Evolutionary conservation across 768 basidiomycete species (phyloP).

Genomic region (Cystofilobasidium capitatum): DNA sequence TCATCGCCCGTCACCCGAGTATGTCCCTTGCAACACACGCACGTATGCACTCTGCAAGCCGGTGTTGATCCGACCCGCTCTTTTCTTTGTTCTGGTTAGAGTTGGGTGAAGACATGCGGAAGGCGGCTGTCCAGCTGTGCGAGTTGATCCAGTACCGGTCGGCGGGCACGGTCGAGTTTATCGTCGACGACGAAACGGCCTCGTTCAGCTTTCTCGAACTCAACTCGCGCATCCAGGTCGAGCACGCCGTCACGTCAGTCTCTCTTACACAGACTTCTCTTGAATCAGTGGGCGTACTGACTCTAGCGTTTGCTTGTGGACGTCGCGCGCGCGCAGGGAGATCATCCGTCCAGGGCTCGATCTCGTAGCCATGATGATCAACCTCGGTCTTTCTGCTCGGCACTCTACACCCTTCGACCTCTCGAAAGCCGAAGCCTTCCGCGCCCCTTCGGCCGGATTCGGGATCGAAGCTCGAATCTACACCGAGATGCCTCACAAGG

Average conservation of each 20-base stretch:
- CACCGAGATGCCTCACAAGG: constrained; percentile 53
- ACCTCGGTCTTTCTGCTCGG: constrained; percentile 42
- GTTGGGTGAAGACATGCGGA: constrained; percentile 46
- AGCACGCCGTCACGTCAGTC: constrained; percentile 51
- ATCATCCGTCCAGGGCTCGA: constrained; percentile 50
- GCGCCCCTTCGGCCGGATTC: constrained; percentile 31
- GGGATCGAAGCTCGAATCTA: constrained; percentile 55
- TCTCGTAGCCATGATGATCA: constrained; percentile 56
- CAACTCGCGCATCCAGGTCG: constrained; percentile 57
- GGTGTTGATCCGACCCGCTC: background rate
- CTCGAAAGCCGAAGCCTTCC: constrained; percentile 26
- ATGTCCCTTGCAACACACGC: constrained; percentile 26
- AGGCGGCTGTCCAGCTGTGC: constrained; percentile 50
- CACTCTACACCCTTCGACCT: constrained; percentile 4
- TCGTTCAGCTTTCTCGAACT: constrained; percentile 62
- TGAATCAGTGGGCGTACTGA: background rate
- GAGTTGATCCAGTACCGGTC: constrained; percentile 50
- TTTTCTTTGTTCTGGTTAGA: constrained; percentile 38
- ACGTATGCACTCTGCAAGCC: background rate
- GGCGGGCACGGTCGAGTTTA: constrained; percentile 58
- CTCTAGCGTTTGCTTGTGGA: background rate
- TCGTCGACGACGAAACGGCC: constrained; percentile 42
- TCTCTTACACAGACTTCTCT: background rate
- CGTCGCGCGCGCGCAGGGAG: too few species aligned
- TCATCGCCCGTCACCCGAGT: constrained; percentile 47